These are phyloP conservation scores for Agrocybe praecox DNA, from an alignment of 768 basidiomycete species.

Conservation along the genomic window DNA sequence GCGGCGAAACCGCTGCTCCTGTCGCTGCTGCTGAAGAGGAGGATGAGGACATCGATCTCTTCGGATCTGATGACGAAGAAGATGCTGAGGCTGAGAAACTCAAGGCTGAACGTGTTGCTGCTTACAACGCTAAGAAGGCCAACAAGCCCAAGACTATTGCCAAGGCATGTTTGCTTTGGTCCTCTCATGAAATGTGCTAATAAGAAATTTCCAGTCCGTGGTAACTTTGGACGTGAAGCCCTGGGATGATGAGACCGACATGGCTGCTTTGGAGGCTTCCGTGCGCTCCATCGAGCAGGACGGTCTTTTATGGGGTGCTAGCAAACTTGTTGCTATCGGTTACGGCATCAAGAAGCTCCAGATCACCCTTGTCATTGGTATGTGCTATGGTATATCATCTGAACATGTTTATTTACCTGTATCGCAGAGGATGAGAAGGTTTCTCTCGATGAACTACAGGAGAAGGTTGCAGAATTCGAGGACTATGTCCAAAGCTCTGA, in stretches of 20 bases:
- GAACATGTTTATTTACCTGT: neutral
- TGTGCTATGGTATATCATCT: constrained; percentile 20
- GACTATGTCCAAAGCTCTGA: constrained; percentile 93
- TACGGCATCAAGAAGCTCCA: constrained; percentile 93
- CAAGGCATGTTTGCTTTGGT: constrained; percentile 57
- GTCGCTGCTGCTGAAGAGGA: constrained; percentile 57
- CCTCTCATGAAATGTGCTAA: constrained; percentile 5
- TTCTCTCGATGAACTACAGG: constrained; percentile 91
- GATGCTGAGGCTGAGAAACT: constrained; percentile 85
- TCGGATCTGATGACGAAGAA: constrained; percentile 82
- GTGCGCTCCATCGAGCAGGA: constrained; percentile 88
- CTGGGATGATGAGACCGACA: constrained; percentile 99
- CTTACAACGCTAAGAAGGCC: constrained; percentile 93
- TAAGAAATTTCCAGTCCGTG: constrained; percentile 66
- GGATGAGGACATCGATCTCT: constrained; percentile 82
- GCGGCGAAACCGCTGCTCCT: constrained; percentile 46
- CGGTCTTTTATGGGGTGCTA: constrained; percentile 95
- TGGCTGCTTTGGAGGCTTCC: constrained; percentile 78
- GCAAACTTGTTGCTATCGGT: constrained; percentile 90
- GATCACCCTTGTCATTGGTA: constrained; percentile 61
- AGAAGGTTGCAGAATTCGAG: constrained; percentile 82
- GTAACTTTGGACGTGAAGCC: constrained; percentile 99
- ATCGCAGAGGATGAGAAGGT: constrained; percentile 90
- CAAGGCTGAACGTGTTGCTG: constrained; percentile 92
- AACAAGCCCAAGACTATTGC: constrained; percentile 85